A percentile compares a stretch with the other conserved stretches of the same genome.
Conservation (phyloP, 1,284 basidiomycete species). For the Ustilago sp. region DNA sequence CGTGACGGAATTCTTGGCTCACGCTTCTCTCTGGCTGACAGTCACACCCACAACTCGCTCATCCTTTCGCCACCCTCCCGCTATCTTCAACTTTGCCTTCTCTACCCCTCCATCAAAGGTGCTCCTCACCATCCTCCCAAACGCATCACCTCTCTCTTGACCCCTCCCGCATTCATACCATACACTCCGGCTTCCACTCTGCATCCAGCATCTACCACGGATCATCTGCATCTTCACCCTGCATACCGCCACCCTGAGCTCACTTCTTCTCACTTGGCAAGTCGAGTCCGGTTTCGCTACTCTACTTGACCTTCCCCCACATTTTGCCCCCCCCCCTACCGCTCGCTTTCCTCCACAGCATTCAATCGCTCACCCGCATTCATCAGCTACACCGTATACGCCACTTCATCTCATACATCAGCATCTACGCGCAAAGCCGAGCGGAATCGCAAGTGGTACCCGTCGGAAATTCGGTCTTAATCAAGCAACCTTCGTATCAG, state of each 20-base stretch:
- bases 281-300: slow-evolving; percentile 38
- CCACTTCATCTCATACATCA: not conserved
- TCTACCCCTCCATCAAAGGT: slow-evolving; percentile 5
- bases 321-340: not conserved
- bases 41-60: slow-evolving; percentile 6
- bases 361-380: not conserved
- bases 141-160: not conserved
- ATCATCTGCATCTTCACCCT: slow-evolving; percentile 1
- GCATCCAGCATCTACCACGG: not conserved
- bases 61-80: slow-evolving; percentile 19
- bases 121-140: slow-evolving; percentile 16
- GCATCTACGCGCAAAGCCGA: not conserved
- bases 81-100: not conserved
- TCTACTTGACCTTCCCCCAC: not conserved
- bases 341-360: not conserved
- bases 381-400: not conserved
- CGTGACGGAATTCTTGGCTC: not conserved
- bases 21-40: slow-evolving; percentile 6
- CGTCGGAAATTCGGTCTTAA: slow-evolving; percentile 3
- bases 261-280: slow-evolving; percentile 12
- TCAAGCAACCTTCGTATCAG: not conserved
- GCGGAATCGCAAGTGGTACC: not conserved
- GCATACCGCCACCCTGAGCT: not conserved
- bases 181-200: not conserved
- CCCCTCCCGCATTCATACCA: not conserved